Percentiles rank a stretch among this genome's conserved stretches.
These are phyloP conservation scores for Selaginella tamariscina DNA, from an alignment of 75 land plant genomes.

Conservation along the genomic window DNA sequence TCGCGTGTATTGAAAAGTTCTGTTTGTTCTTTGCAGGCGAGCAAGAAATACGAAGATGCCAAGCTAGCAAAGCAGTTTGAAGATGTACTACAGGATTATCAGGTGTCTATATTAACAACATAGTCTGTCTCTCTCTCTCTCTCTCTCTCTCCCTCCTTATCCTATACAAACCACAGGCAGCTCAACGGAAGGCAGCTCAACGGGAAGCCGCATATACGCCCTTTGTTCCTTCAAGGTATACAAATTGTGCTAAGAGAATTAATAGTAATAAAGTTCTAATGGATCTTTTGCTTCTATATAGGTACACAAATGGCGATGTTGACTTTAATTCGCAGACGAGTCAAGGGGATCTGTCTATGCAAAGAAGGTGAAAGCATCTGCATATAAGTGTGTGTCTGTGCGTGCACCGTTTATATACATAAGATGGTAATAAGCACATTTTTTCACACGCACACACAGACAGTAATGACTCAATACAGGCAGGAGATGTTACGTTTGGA, in stretches of 20 bases:
- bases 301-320: not conserved
- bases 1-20: no score
- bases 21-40: constrained; percentile 36
- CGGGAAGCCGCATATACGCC: constrained; percentile 67
- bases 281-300: not conserved
- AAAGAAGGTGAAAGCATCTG: no score
- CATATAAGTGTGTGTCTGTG: no score
- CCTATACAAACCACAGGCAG: no score
- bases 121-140: no score
- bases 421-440: not conserved
- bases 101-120: no score
- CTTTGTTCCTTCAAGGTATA: constrained; percentile 34
- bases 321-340: not conserved
- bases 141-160: no score
- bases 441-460: not conserved
- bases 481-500: constrained; percentile 17
- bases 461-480: not conserved
- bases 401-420: no score
- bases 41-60: constrained; percentile 68
- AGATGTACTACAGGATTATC: constrained; percentile 68
- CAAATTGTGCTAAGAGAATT: no score
- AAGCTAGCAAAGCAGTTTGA: constrained; percentile 92
- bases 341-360: not conserved
- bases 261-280: no score
- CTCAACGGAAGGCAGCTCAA: constrained; percentile 68